A percentile compares a stretch with the other conserved stretches of the same genome.
Evolutionary conservation across 202 grass and related monocot genomes (phyloP).

Genomic region (Elaeis oleifera): DNA sequence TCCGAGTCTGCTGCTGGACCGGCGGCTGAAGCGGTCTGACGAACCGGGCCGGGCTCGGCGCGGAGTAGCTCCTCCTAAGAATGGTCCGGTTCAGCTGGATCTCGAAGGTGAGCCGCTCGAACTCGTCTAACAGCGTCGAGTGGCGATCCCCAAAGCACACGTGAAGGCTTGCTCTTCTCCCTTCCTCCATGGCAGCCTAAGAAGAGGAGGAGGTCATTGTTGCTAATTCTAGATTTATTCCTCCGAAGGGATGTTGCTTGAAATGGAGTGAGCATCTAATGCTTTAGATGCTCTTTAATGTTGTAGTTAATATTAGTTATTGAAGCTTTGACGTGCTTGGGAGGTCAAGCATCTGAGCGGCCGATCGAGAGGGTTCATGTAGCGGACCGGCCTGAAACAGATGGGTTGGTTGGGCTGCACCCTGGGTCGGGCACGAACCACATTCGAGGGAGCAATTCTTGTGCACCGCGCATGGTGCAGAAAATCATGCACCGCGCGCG

Average conservation of each 20-base stretch:
- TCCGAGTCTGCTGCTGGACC: too few relatives aligned
- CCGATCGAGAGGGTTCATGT: not conserved
- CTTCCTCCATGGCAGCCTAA: slow-evolving; percentile 9
- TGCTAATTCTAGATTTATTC: too few relatives aligned
- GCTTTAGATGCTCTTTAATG: slow-evolving; percentile 9
- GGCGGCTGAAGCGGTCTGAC: too few relatives aligned
- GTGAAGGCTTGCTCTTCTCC: slow-evolving; percentile 38
- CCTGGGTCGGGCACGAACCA: too few relatives aligned
- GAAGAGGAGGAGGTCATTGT: not conserved
- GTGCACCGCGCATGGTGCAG: too few relatives aligned
- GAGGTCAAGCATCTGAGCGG: slow-evolving; percentile 38
- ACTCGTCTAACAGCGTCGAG: slow-evolving; percentile 72
- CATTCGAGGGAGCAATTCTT: too few relatives aligned
- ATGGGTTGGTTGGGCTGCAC: not conserved
- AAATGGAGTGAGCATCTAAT: not conserved
- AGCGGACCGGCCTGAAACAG: not conserved
- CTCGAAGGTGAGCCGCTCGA: slow-evolving; percentile 54
- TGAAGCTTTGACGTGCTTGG: slow-evolving; percentile 36
- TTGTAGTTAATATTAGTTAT: slow-evolving; percentile 23
- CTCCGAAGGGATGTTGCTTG: too few relatives aligned
- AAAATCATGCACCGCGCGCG: too few relatives aligned
- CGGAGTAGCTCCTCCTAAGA: slow-evolving; percentile 66
- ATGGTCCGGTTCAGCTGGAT: slow-evolving; percentile 64
- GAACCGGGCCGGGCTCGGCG: slow-evolving; percentile 46
- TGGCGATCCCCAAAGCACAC: slow-evolving; percentile 49